A percentile compares a stretch with the other conserved stretches of the same genome.
These are phyloP conservation scores for Perkinsela sp. DNA, from an alignment of 208 protist species.

Conservation along the genomic window DNA sequence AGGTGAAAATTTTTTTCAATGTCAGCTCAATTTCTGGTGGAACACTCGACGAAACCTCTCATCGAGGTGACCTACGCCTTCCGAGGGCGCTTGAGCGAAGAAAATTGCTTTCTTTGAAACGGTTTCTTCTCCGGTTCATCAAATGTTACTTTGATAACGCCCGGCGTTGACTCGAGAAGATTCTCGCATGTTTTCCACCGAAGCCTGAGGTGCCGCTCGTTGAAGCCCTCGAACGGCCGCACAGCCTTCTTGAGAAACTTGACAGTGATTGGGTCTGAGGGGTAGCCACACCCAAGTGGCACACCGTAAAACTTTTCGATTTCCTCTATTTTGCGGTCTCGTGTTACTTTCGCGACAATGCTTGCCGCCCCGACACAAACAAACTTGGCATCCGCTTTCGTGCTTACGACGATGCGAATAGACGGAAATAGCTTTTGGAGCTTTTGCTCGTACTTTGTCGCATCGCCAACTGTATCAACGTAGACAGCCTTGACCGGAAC, in stretches of 20 bases:
- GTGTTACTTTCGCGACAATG: constrained; percentile 65
- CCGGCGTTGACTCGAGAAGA: not conserved
- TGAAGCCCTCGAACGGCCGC: not conserved
- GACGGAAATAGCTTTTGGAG: constrained; percentile 47
- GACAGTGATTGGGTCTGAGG: constrained; percentile 31
- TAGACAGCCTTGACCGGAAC: constrained; percentile 52
- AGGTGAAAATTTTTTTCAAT: too few relatives aligned
- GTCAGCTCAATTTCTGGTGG: too few relatives aligned
- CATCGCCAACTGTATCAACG: constrained; percentile 69
- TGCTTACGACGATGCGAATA: constrained; percentile 38
- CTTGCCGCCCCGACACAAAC: constrained; percentile 66
- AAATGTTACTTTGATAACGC: not conserved
- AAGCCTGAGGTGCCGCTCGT: not conserved
- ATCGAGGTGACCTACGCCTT: too few relatives aligned
- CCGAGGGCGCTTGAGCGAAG: too few relatives aligned
- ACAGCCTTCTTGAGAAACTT: constrained; percentile 14
- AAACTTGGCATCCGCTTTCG: constrained; percentile 66
- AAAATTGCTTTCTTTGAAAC: not conserved
- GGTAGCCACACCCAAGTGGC: constrained; percentile 40
- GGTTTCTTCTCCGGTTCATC: not conserved
- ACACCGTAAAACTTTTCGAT: constrained; percentile 14
- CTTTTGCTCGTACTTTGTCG: constrained; percentile 31
- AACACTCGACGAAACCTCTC: too few relatives aligned
- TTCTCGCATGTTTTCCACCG: not conserved
- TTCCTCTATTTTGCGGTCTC: constrained; percentile 9